Conservation (phyloP, 2,329 filamentous ascomycete genomes). For the Ophiostoma triangulosporum region DNA sequence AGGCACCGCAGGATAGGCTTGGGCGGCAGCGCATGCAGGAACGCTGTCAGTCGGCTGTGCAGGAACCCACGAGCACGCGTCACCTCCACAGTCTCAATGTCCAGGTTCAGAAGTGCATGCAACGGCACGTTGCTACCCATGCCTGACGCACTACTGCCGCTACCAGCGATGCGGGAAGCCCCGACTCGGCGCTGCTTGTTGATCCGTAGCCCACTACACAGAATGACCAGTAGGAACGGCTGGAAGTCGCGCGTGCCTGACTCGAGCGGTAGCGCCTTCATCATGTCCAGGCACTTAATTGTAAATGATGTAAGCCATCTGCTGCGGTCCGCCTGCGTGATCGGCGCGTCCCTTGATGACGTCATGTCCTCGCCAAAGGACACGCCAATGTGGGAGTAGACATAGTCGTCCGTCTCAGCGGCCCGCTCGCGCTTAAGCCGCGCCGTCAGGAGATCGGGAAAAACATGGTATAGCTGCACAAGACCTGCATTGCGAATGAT, state of each 20-base stretch:
- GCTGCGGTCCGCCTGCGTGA: slow-evolving; percentile 15
- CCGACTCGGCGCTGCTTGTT: slow-evolving; percentile 14
- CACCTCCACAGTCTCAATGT: slow-evolving; percentile 28
- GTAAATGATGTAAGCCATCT: slow-evolving; percentile 36
- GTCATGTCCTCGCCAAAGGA: slow-evolving; percentile 1
- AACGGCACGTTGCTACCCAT: neutral
- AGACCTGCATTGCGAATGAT: slow-evolving; percentile 38
- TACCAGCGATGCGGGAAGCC: neutral
- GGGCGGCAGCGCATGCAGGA: slow-evolving; percentile 31
- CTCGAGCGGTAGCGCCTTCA: slow-evolving; percentile 35
- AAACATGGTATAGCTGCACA: slow-evolving; percentile 40
- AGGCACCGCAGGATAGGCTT: slow-evolving; percentile 37
- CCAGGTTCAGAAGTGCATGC: slow-evolving; percentile 6
- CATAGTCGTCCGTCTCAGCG: slow-evolving; percentile 15
- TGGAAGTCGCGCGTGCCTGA: slow-evolving; percentile 41
- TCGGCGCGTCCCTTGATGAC: neutral
- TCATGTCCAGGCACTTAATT: slow-evolving; percentile 32
- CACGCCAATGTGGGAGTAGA: slow-evolving; percentile 1
- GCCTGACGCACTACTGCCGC: neutral
- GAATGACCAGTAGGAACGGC: slow-evolving; percentile 36
- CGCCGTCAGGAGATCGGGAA: slow-evolving; percentile 34
- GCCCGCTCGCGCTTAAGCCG: slow-evolving; percentile 23
- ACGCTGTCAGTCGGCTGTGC: slow-evolving; percentile 31
- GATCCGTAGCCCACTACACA: slow-evolving; percentile 35
- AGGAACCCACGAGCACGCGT: slow-evolving; percentile 33